A percentile compares a stretch with the other conserved stretches of the same genome.
Conservation (phyloP, 202 grass and related monocot species). For the Cymbopogon flexuosus region DNA sequence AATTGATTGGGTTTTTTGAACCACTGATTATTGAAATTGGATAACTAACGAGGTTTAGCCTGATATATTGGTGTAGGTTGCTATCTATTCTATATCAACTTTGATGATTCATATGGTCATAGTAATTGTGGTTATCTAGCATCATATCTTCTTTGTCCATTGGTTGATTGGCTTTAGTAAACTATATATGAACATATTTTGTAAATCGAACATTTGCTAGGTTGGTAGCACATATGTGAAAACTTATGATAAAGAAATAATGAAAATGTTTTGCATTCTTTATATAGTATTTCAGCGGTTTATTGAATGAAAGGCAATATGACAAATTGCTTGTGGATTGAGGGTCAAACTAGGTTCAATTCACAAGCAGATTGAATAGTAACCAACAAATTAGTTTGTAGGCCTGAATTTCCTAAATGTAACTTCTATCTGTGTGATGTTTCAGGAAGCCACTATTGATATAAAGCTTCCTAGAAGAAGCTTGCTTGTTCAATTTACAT, state of each 20-base stretch:
- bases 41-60: not conserved
- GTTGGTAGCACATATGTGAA: too few relatives aligned
- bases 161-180: not conserved
- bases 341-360: not conserved
- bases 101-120: not conserved
- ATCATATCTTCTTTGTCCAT: constrained; percentile 1
- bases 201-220: too few relatives aligned
- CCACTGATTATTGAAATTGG: not conserved
- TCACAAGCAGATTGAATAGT: not conserved
- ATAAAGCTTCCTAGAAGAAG: constrained; percentile 81
- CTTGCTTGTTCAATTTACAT: constrained; percentile 87
- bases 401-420: not conserved
- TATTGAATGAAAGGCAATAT: too few relatives aligned
- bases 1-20: not conserved
- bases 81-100: not conserved
- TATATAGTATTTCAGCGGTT: too few relatives aligned
- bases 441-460: constrained; percentile 59
- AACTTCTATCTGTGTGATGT: not conserved
- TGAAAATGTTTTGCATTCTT: too few relatives aligned
- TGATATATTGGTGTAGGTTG: not conserved
- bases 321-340: too few relatives aligned
- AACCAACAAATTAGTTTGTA: not conserved
- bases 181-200: not conserved
- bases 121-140: constrained; percentile 5
- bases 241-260: too few relatives aligned